Conservation (phyloP, 2,329 filamentous ascomycete genomes). For the Diaporthe longicolla region DNA sequence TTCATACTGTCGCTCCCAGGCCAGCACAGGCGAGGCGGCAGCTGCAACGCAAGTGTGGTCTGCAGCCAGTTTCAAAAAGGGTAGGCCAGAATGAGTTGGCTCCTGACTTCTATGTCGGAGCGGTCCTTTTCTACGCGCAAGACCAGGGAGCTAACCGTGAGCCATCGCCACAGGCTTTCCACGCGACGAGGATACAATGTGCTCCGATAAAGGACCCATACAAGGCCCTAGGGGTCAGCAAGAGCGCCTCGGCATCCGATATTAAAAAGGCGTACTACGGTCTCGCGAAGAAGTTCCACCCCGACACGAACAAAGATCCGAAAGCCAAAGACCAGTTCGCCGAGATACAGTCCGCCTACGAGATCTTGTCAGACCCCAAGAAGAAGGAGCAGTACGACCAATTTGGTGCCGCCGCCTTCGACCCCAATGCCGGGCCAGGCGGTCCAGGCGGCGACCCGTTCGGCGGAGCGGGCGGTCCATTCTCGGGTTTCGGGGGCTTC, state of each 20-base stretch:
- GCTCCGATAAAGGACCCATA: slow-evolving; percentile 84
- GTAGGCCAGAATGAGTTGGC: slow-evolving; percentile 6
- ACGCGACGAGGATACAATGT: slow-evolving; percentile 67
- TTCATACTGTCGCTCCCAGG: slow-evolving; percentile 44
- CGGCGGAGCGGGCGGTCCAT: slow-evolving; percentile 75
- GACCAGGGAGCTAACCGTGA: slow-evolving; percentile 19
- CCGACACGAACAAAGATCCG: slow-evolving; percentile 96
- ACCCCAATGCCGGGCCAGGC: slow-evolving; percentile 78
- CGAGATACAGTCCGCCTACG: slow-evolving; percentile 94
- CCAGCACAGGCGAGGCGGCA: slow-evolving; percentile 41
- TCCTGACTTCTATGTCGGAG: background rate
- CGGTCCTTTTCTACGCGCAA: background rate
- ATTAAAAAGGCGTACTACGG: slow-evolving; percentile 99
- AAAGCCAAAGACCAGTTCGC: slow-evolving; percentile 95
- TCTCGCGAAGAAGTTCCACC: slow-evolving; percentile 96
- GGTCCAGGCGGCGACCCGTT: slow-evolving; percentile 73
- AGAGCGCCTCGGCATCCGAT: slow-evolving; percentile 83
- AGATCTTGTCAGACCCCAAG: slow-evolving; percentile 90
- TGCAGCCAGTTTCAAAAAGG: slow-evolving; percentile 35
- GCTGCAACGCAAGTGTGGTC: slow-evolving; percentile 27
- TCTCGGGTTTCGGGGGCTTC: slow-evolving; percentile 66
- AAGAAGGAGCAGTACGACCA: slow-evolving; percentile 95
- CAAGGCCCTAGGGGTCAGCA: slow-evolving; percentile 85
- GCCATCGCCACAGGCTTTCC: slow-evolving; percentile 63
- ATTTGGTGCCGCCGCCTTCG: slow-evolving; percentile 89